A percentile compares a stretch with the other conserved stretches of the same genome.
Conservation (phyloP, 805 yeast species). For the Babjeviella inositovora region DNA sequence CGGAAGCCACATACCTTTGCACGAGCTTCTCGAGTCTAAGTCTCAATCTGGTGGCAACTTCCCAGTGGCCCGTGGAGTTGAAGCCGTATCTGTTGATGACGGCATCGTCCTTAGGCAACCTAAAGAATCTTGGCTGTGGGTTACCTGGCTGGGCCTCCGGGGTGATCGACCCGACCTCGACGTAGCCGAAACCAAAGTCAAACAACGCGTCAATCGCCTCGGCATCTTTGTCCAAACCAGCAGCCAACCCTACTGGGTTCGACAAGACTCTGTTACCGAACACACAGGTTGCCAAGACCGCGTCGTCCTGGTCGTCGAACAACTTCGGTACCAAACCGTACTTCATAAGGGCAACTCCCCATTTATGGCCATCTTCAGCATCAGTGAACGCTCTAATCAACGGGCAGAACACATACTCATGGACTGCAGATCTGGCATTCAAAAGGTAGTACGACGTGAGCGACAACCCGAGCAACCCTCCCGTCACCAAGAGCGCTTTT, state of each 20-base stretch:
- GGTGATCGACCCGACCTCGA: slow-evolving; percentile 87
- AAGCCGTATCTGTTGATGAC: slow-evolving; percentile 92
- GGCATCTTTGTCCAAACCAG: slow-evolving; percentile 90
- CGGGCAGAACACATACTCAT: slow-evolving; percentile 75
- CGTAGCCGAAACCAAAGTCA: slow-evolving; percentile 71
- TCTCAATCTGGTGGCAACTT: slow-evolving; percentile 52
- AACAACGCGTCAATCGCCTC: slow-evolving; percentile 77
- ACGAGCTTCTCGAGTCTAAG: slow-evolving; percentile 36
- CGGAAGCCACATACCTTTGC: slow-evolving; percentile 6
- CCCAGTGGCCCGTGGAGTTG: slow-evolving; percentile 78
- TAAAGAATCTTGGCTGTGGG: slow-evolving; percentile 83
- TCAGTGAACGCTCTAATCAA: slow-evolving; percentile 48
- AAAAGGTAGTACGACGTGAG: slow-evolving; percentile 35
- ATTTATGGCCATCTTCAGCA: slow-evolving; percentile 75
- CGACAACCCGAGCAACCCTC: too few species aligned
- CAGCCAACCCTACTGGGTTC: slow-evolving; percentile 86
- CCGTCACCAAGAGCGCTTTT: too few species aligned
- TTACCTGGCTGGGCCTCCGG: slow-evolving; percentile 92
- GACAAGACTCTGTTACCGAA: slow-evolving; percentile 47
- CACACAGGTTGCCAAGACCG: slow-evolving; percentile 37
- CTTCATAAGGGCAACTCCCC: slow-evolving; percentile 59
- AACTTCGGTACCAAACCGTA: slow-evolving; percentile 53
- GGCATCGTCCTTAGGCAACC: slow-evolving; percentile 73
- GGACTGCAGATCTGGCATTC: slow-evolving; percentile 72
- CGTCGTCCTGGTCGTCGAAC: slow-evolving; percentile 33